Conservation (phyloP, 2,329 filamentous ascomycete species). For the Ascochyta rabiei region DNA sequence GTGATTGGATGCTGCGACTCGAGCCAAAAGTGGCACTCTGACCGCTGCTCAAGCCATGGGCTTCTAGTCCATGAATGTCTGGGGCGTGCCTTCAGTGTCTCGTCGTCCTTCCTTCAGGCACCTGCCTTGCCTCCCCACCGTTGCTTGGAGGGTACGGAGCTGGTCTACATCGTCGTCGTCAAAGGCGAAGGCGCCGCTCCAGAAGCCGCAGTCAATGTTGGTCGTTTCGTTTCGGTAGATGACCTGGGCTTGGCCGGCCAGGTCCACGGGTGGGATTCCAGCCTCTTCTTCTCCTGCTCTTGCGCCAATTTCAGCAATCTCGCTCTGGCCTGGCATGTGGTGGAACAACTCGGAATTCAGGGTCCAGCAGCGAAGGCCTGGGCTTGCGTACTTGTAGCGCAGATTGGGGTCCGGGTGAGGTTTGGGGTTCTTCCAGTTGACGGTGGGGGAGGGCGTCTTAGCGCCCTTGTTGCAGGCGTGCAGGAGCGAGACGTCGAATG, state of each 20-base stretch:
- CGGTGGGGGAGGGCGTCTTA: conserved; percentile 38
- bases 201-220: conserved; percentile 50
- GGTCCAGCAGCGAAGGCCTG: conserved; percentile 51
- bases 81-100: conserved; percentile 11
- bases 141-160: conserved; percentile 44
- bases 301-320: conserved; percentile 46
- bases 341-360: conserved; percentile 54
- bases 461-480: conserved; percentile 48
- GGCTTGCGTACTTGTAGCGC: conserved; percentile 39
- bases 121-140: conserved; percentile 46
- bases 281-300: conserved; percentile 34
- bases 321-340: conserved; percentile 49
- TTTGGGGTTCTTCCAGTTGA: conserved; percentile 25
- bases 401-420: conserved; percentile 27
- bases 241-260: conserved; percentile 41
- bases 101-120: conserved; percentile 44
- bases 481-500: conserved; percentile 53
- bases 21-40: not conserved
- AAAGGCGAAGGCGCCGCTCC: conserved; percentile 47
- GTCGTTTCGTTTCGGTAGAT: conserved; percentile 42
- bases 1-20: not conserved
- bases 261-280: conserved; percentile 45
- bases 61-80: conserved; percentile 17
- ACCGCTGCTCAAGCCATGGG: not conserved
- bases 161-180: conserved; percentile 38